phyloP scores from a whole-genome alignment of 805 yeast species.

The Sugiyamaella valdiviana region DNA sequence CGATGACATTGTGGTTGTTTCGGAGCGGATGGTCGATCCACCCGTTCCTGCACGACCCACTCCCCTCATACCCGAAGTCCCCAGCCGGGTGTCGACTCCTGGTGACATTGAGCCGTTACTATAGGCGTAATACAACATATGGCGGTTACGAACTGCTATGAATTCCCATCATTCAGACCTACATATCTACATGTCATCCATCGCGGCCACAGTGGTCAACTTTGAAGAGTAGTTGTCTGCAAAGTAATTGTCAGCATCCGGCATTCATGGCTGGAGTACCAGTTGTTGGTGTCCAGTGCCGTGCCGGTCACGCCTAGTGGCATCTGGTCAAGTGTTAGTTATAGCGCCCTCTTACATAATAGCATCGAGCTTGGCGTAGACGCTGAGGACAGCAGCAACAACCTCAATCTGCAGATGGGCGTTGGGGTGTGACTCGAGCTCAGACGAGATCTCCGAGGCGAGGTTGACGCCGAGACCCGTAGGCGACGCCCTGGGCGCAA shows the following conservation, averaged over 20 bases:
- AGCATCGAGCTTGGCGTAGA: slow-evolving; percentile 89
- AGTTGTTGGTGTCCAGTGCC: not conserved
- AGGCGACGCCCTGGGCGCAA: slow-evolving; percentile 46
- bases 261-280: not conserved
- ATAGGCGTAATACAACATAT: not conserved
- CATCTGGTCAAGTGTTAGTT: not conserved
- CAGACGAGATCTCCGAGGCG: slow-evolving; percentile 42
- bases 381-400: slow-evolving; percentile 84
- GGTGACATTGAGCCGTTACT: not conserved
- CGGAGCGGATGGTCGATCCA: not conserved
- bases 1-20: not conserved
- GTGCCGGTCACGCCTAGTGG: no score
- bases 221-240: no score
- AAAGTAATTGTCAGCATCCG: no score
- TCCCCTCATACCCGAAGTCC: no score
- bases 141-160: no score
- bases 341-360: slow-evolving; percentile 44
- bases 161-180: no score
- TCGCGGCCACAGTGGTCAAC: no score
- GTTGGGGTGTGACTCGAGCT: slow-evolving; percentile 44
- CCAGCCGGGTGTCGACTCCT: no score
- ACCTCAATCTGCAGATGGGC: slow-evolving; percentile 74
- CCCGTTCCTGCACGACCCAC: no score
- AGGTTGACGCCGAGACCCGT: slow-evolving; percentile 61
- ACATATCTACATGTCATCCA: no score